A percentile compares a stretch with the other conserved stretches of the same genome.
Conservation (phyloP, 306 rosid genomes). For the Urtica urens region DNA sequence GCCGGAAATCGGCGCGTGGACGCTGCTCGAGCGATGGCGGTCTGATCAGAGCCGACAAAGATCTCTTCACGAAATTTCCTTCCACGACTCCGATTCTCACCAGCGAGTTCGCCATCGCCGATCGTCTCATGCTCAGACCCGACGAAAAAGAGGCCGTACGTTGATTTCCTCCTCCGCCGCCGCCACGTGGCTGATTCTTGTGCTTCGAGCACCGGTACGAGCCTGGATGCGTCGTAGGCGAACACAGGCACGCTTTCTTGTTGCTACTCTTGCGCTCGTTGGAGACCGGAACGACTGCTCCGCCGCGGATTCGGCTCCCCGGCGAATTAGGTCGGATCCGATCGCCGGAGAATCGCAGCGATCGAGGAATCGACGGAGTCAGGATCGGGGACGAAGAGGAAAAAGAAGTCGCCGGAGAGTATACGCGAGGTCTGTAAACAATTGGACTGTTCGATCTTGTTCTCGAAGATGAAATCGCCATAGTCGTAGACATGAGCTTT, state of each 20-base stretch:
- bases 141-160: slow-evolving; percentile 40
- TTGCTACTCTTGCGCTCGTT: slow-evolving; percentile 14
- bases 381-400: background rate
- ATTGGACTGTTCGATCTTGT: background rate
- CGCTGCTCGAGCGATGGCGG: slow-evolving; percentile 73
- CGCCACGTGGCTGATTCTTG: slow-evolving; percentile 20
- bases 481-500: background rate
- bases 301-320: background rate
- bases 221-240: slow-evolving; percentile 88
- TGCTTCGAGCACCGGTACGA: slow-evolving; percentile 86
- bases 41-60: slow-evolving; percentile 58
- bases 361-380: no score
- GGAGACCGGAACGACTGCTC: no score
- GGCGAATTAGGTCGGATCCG: background rate
- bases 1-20: slow-evolving; percentile 52
- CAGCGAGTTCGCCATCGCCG: slow-evolving; percentile 91
- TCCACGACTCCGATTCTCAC: slow-evolving; percentile 87
- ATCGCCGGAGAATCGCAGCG: background rate
- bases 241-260: slow-evolving; percentile 80
- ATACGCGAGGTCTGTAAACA: background rate
- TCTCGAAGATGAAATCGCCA: background rate
- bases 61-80: slow-evolving; percentile 69
- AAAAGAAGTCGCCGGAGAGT: background rate
- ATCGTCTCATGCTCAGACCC: slow-evolving; percentile 59
- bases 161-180: background rate